Evolutionary conservation across 2,329 filamentous ascomycete species (phyloP).

Genomic region (Penicillium sp.): DNA sequence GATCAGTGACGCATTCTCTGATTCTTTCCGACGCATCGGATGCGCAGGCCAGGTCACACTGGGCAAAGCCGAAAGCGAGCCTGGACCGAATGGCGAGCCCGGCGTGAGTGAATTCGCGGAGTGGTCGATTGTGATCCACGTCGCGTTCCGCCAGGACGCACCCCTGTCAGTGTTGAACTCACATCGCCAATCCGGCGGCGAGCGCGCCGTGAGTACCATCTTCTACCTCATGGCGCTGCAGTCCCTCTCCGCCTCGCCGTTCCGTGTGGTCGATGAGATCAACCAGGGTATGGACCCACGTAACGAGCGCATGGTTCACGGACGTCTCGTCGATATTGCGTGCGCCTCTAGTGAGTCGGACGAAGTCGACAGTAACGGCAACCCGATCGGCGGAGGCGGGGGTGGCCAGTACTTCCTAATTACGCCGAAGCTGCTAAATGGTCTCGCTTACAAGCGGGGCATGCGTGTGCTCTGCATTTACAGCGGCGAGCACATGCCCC

Average conservation of each 20-base stretch:
- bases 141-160: constrained; percentile 90
- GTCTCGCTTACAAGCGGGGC: constrained; percentile 79
- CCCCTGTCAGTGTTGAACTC: constrained; percentile 81
- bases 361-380: constrained; percentile 38
- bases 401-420: constrained; percentile 88
- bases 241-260: constrained; percentile 87
- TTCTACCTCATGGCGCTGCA: constrained; percentile 99
- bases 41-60: constrained; percentile 89
- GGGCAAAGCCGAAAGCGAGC: constrained; percentile 64
- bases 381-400: constrained; percentile 32
- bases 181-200: constrained; percentile 93
- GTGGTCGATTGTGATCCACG: constrained; percentile 91
- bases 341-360: constrained; percentile 64
- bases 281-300: constrained; percentile 99
- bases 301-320: constrained; percentile 97
- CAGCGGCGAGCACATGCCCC: constrained; percentile 69
- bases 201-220: constrained; percentile 93
- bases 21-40: constrained; percentile 91
- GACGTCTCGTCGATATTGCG: constrained; percentile 96
- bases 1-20: constrained; percentile 88
- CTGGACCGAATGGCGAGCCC: constrained; percentile 32
- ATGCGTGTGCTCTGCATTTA: constrained; percentile 96
- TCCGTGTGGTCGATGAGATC: constrained; percentile 98
- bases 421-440: constrained; percentile 89
- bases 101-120: constrained; percentile 77